Evolutionary conservation across 768 basidiomycete genomes (phyloP), one percentile per base, ranked within the genome.

Genomic region (Paxillus involutus): DNA sequence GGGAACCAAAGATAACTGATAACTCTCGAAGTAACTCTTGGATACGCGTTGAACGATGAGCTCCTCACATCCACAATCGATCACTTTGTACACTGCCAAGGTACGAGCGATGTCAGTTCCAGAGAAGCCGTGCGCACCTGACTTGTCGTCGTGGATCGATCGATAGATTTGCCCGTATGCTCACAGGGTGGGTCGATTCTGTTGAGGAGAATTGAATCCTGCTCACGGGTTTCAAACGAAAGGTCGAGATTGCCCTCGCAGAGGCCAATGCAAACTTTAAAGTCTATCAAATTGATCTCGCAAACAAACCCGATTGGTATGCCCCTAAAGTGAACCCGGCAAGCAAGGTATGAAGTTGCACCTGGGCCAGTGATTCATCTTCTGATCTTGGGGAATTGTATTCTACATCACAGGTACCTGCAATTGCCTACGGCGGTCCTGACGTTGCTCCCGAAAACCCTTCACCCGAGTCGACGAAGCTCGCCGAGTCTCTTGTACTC

Each of bases 271-370:
- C 79, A 4, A 59, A 75, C 2, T 82, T 72, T 64, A 80, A 73
- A 19, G 66, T 75, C 13, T 85, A 73, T 56, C 78, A 86, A 57
- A 79, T 89, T 44, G 83, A 87, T 59, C 68, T 89, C 12, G 46
- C 53, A 58, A 83, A 84, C 72, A 89, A 88, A 70, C 86, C 86
- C 1, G 81, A 78, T 47, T 87, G 85, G 86, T 87, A 85, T 62
- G 80, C 80, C 0, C 76, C 79, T 0, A 77, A 82, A 54, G 79
- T 89, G 37, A 89, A 88, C 68, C 82, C 81, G 1, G 84, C 79
- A 0, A 80, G 80, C 71, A 88, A 86, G 78, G 86, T 84, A 60
- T 35, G 35, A 14, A 14, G 16, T 16, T 3, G 7, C 33, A n/a
- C 5, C 19, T 6, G 13, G 29, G 10, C 1, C 29, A 6, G 11